phyloP scores from a whole-genome alignment of 331 rosid genomes.

The Ulmus americana region DNA sequence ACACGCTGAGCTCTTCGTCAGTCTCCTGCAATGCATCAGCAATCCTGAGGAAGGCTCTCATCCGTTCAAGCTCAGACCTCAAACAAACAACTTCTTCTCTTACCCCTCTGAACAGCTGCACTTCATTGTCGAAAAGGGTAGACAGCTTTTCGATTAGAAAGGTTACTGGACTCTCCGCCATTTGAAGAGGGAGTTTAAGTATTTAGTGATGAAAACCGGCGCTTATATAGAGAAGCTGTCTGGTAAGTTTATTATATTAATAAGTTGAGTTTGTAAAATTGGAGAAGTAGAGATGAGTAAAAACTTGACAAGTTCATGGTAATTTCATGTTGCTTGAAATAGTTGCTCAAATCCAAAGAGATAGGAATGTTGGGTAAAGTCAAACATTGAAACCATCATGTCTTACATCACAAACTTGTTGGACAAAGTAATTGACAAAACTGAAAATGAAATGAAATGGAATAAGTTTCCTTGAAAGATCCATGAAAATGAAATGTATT shows the following conservation, averaged over 20 bases:
- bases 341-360: conserved; percentile 1
- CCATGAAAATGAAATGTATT: neutral
- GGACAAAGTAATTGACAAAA: neutral
- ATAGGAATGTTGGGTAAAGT: neutral
- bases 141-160: conserved; percentile 29
- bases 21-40: conserved; percentile 33
- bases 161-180: conserved; percentile 30
- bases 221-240: neutral
- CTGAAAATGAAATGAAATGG: too few relatives aligned
- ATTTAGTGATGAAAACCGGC: neutral
- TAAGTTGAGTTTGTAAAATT: neutral
- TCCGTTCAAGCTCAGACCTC: conserved; percentile 28
- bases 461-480: neutral
- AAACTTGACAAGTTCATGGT: too few relatives aligned
- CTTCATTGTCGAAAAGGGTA: conserved; percentile 19
- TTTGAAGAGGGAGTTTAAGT: neutral
- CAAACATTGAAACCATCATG: neutral
- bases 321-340: neutral
- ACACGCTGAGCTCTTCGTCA: conserved; percentile 31
- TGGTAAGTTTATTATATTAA: neutral
- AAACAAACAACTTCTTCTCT: conserved; percentile 26
- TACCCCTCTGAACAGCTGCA: conserved; percentile 16
- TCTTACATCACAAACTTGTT: neutral
- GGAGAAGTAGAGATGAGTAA: neutral
- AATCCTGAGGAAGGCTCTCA: conserved; percentile 27